These are phyloP conservation scores for Skeletonema costatum DNA, from an alignment of 108 stramenopile species.

Conservation along the genomic window DNA sequence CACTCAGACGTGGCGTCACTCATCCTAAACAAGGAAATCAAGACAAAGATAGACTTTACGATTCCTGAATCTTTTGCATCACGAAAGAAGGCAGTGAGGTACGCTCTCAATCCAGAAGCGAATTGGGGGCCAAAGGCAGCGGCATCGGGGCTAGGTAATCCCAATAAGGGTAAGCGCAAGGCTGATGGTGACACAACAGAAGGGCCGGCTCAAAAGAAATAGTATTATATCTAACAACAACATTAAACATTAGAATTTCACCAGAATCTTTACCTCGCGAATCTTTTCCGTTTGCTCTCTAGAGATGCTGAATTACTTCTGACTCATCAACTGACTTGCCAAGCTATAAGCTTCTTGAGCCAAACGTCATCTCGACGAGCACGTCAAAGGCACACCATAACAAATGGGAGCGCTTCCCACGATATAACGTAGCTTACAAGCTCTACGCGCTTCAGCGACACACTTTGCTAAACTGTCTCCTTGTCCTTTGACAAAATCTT, in stretches of 20 bases:
- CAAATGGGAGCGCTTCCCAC: constrained; percentile 95
- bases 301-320: too few species aligned
- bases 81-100: constrained; percentile 64
- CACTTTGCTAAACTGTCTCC: constrained; percentile 68
- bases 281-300: too few species aligned
- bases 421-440: constrained; percentile 90
- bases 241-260: background rate
- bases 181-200: constrained; percentile 17
- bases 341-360: too few species aligned
- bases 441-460: constrained; percentile 78
- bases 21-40: constrained; percentile 75
- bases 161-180: constrained; percentile 40
- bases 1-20: constrained; percentile 50
- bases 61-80: constrained; percentile 41
- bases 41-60: constrained; percentile 70
- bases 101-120: constrained; percentile 83
- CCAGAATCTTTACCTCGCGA: too few species aligned
- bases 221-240: background rate
- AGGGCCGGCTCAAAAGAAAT: background rate
- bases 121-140: constrained; percentile 91
- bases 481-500: constrained; percentile 46
- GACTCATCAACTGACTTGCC: too few species aligned
- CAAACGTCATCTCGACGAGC: background rate
- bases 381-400: constrained; percentile 87
- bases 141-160: constrained; percentile 51